A percentile compares a stretch with the other conserved stretches of the same genome.
phyloP scores from a whole-genome alignment of 139 green algal genomes.

The Chlorella sp. region DNA sequence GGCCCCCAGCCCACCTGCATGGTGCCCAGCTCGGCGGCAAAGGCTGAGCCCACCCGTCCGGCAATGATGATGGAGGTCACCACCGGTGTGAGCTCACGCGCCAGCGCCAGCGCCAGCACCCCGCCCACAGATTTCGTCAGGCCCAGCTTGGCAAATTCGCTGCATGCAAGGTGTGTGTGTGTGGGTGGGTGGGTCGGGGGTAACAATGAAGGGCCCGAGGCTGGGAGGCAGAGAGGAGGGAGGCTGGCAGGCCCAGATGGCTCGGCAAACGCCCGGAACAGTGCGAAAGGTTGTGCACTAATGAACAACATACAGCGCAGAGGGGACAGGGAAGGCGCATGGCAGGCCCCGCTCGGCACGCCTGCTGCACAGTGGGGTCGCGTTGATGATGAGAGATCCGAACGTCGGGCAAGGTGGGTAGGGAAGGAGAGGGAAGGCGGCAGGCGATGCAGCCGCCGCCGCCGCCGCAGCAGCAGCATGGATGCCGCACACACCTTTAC shows the following conservation, averaged over 20 bases:
- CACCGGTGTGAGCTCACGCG: conserved; percentile 95
- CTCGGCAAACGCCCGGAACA: too few species aligned
- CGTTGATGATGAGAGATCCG: too few species aligned
- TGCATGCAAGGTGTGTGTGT: neutral
- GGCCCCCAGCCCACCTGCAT: conserved; percentile 84
- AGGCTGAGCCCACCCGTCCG: conserved; percentile 93
- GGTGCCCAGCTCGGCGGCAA: conserved; percentile 98
- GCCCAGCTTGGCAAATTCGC: conserved; percentile 94
- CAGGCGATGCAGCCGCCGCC: neutral
- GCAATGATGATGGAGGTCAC: conserved; percentile 98
- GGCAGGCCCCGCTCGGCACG: too few species aligned
- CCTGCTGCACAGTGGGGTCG: too few species aligned
- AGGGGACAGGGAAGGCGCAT: too few species aligned
- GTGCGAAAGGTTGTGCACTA: too few species aligned
- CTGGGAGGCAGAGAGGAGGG: neutral
- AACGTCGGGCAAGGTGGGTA: too few species aligned
- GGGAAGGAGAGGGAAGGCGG: neutral
- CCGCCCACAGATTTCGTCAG: conserved; percentile 96
- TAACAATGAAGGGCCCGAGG: too few species aligned
- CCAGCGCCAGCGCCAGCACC: conserved; percentile 94
- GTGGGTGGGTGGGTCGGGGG: neutral
- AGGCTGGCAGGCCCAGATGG: too few species aligned
- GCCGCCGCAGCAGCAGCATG: neutral
- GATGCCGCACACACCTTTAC: neutral
- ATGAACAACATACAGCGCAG: too few species aligned